phyloP scores from a whole-genome alignment of 2,329 filamentous ascomycete species.

The Botryosphaeria dothidea region DNA sequence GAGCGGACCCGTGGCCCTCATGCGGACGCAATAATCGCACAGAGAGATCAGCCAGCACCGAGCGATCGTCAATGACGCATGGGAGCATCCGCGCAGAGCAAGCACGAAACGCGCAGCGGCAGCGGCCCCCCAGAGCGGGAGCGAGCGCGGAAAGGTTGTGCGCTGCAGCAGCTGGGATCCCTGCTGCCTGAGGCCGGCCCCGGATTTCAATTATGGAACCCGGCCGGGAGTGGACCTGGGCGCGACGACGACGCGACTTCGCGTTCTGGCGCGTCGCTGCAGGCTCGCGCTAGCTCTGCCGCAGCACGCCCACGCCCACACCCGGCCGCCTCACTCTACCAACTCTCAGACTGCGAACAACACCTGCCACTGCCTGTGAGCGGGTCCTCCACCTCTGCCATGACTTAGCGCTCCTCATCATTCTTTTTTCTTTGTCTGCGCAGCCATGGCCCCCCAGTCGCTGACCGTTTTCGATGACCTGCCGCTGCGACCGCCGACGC shows the following conservation, averaged over 20 bases:
- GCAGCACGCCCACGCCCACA: too few species aligned
- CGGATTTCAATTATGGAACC: not conserved
- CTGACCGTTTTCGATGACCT: conserved; percentile 46
- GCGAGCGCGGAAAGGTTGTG: not conserved
- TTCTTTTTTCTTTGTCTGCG: not conserved
- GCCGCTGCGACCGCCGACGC: conserved; percentile 57
- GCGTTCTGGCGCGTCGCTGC: conserved; percentile 13
- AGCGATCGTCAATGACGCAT: conserved; percentile 13
- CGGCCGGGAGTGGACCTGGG: not conserved
- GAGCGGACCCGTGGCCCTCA: conserved; percentile 13
- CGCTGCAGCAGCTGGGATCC: conserved; percentile 5
- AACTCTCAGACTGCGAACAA: not conserved
- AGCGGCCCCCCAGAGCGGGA: not conserved
- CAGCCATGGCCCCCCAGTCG: conserved; percentile 35
- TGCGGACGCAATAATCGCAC: conserved; percentile 10
- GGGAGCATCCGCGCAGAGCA: not conserved
- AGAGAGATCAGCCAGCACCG: conserved; percentile 11
- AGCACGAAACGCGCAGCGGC: not conserved
- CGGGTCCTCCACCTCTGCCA: not conserved
- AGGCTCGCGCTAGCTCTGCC: not conserved
- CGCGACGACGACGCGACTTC: conserved; percentile 15
- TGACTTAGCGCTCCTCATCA: not conserved
- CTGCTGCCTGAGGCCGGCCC: conserved; percentile 7
- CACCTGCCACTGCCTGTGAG: not conserved
- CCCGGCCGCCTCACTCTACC: not conserved